Conservation (phyloP, 306 rosid genomes). For the Cicer arietinum region DNA sequence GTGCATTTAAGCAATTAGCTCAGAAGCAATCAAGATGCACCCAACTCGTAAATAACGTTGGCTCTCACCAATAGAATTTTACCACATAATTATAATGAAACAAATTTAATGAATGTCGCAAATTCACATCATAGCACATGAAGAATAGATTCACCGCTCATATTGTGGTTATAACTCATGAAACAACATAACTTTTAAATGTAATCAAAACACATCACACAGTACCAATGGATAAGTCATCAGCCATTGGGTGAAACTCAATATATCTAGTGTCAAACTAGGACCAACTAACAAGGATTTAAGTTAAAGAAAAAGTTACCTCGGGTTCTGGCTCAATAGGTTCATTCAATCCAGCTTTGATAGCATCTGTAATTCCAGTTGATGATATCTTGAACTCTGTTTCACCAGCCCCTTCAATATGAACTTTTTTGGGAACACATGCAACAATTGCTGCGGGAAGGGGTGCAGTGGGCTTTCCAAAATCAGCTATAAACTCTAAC, state of each 20-base stretch:
- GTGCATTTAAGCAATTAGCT: conserved; percentile 40
- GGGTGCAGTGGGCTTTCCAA: conserved; percentile 89
- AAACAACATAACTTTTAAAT: conserved; percentile 3
- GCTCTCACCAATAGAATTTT: conserved; percentile 37
- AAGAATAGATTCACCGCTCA: conserved; percentile 22
- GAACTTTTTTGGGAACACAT: conserved; percentile 90
- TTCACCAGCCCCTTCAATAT: conserved; percentile 85
- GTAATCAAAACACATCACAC: conserved; percentile 20
- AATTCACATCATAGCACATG: conserved; percentile 39
- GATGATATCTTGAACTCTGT: conserved; percentile 89
- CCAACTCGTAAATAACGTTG: conserved; percentile 37
- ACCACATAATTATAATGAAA: conserved; percentile 34
- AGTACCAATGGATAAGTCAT: conserved; percentile 24
- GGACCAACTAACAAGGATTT: conserved; percentile 20
- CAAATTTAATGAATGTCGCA: conserved; percentile 15
- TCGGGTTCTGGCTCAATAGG: conserved; percentile 98
- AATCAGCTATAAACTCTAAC: conserved; percentile 85
- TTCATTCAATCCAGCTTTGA: conserved; percentile 77
- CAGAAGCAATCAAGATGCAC: conserved; percentile 34
- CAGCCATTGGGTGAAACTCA: neutral
- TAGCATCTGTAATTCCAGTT: conserved; percentile 82
- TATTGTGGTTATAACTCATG: conserved; percentile 17
- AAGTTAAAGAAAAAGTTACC: conserved; percentile 57
- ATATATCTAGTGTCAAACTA: conserved; percentile 15
- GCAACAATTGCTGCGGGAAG: conserved; percentile 98